Evolutionary conservation across 2,329 filamentous ascomycete genomes (phyloP).

Genomic region (Aspergillus melleus): DNA sequence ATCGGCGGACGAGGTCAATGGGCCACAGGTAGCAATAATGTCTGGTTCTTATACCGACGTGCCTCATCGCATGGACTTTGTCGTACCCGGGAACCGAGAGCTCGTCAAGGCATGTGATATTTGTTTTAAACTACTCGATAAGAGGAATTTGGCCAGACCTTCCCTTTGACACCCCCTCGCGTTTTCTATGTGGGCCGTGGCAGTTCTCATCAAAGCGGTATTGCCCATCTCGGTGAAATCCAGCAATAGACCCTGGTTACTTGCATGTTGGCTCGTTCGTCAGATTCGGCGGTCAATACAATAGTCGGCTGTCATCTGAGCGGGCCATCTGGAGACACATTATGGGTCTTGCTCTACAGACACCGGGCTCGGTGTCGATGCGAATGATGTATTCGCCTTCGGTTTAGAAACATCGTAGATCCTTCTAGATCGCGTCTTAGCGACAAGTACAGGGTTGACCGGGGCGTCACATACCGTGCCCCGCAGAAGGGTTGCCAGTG

Average conservation of each 20-base stretch:
- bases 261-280: neutral
- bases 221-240: neutral
- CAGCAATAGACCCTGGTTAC: neutral
- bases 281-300: neutral
- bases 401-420: neutral
- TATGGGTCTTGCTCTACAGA: neutral
- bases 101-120: no score
- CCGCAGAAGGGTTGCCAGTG: neutral
- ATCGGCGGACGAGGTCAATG: neutral
- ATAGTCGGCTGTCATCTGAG: neutral
- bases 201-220: neutral
- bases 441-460: neutral
- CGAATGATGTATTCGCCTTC: neutral
- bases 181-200: neutral
- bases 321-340: neutral
- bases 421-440: neutral
- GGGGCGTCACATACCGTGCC: neutral
- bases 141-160: neutral
- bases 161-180: neutral
- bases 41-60: neutral
- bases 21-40: neutral
- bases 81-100: no score
- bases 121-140: neutral
- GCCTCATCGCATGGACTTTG: no score
- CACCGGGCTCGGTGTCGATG: neutral